These are phyloP conservation scores for Colletotrichum limetticola DNA, from an alignment of 2,329 filamentous ascomycete genomes.

Conservation along the genomic window DNA sequence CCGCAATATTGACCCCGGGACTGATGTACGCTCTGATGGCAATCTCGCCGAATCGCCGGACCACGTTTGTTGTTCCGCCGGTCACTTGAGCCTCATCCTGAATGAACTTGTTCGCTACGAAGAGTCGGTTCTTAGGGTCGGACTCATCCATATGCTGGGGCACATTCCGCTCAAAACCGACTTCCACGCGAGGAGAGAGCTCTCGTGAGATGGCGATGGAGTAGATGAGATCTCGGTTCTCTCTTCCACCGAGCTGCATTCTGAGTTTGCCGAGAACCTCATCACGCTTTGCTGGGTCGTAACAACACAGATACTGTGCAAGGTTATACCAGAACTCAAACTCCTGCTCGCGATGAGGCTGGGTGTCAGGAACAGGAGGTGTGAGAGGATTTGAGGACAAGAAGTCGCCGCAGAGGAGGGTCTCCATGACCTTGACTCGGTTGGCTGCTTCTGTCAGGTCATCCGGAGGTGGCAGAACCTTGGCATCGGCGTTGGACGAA, in stretches of 20 bases:
- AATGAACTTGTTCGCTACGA: slow-evolving; percentile 77
- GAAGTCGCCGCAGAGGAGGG: slow-evolving; percentile 78
- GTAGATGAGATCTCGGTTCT: slow-evolving; percentile 92
- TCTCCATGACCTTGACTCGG: slow-evolving; percentile 80
- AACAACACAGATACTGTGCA: slow-evolving; percentile 71
- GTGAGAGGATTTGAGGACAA: slow-evolving; percentile 67
- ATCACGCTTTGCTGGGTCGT: slow-evolving; percentile 71
- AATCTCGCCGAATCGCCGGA: slow-evolving; percentile 76
- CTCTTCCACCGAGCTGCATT: slow-evolving; percentile 78
- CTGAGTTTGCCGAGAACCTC: slow-evolving; percentile 74
- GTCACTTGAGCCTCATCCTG: slow-evolving; percentile 70
- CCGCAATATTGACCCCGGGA: slow-evolving; percentile 59
- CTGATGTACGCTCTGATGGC: slow-evolving; percentile 69
- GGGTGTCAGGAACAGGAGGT: slow-evolving; percentile 59
- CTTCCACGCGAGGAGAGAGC: slow-evolving; percentile 72
- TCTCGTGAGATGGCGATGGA: slow-evolving; percentile 85
- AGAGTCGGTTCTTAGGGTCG: slow-evolving; percentile 73
- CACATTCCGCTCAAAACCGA: slow-evolving; percentile 66
- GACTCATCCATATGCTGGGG: slow-evolving; percentile 73
- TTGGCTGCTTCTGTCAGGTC: slow-evolving; percentile 73
- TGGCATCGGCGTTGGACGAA: slow-evolving; percentile 47
- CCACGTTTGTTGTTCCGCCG: slow-evolving; percentile 79
- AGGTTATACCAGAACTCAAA: slow-evolving; percentile 86
- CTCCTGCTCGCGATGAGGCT: slow-evolving; percentile 69
- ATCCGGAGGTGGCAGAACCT: slow-evolving; percentile 61